A percentile compares a stretch with the other conserved stretches of the same genome.
phyloP scores from a whole-genome alignment of 2,329 filamentous ascomycete genomes.

The Tricladium varicosporioides region DNA sequence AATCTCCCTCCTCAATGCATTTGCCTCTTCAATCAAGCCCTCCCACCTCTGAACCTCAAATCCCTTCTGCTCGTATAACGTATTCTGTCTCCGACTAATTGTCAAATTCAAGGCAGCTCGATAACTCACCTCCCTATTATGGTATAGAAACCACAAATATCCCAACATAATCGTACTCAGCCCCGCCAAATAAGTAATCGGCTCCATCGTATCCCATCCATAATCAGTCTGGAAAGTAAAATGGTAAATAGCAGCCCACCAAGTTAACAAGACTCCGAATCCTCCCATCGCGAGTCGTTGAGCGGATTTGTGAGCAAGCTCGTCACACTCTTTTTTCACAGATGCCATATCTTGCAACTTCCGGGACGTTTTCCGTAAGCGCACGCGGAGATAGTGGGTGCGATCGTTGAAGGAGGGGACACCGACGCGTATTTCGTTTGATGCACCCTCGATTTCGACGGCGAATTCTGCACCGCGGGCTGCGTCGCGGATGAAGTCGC shows the following conservation, averaged over 20 bases:
- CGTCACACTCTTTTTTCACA: slow-evolving; percentile 80
- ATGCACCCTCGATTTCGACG: slow-evolving; percentile 73
- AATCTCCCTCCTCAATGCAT: slow-evolving; percentile 74
- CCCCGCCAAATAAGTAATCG: slow-evolving; percentile 86
- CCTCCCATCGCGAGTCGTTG: slow-evolving; percentile 79
- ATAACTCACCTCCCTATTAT: slow-evolving; percentile 87
- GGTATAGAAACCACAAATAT: slow-evolving; percentile 91
- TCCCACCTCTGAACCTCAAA: slow-evolving; percentile 81
- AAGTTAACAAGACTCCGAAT: slow-evolving; percentile 68
- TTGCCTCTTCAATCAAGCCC: slow-evolving; percentile 73
- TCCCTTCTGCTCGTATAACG: slow-evolving; percentile 71
- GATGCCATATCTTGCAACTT: slow-evolving; percentile 67
- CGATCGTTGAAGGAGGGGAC: slow-evolving; percentile 87
- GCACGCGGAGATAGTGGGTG: slow-evolving; percentile 82
- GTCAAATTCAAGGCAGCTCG: slow-evolving; percentile 84
- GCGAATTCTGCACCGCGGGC: slow-evolving; percentile 81
- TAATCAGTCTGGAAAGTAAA: slow-evolving; percentile 69
- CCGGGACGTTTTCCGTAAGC: slow-evolving; percentile 68
- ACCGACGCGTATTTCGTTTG: slow-evolving; percentile 68
- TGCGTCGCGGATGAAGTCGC: slow-evolving; percentile 90
- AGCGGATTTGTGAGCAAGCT: slow-evolving; percentile 71
- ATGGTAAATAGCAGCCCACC: slow-evolving; percentile 72
- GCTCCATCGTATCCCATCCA: slow-evolving; percentile 90
- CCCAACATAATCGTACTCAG: slow-evolving; percentile 82
- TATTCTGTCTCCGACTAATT: slow-evolving; percentile 72